Base-by-base conservation (phyloP, 345 rosid species). In the Linum trigynum region DNA sequence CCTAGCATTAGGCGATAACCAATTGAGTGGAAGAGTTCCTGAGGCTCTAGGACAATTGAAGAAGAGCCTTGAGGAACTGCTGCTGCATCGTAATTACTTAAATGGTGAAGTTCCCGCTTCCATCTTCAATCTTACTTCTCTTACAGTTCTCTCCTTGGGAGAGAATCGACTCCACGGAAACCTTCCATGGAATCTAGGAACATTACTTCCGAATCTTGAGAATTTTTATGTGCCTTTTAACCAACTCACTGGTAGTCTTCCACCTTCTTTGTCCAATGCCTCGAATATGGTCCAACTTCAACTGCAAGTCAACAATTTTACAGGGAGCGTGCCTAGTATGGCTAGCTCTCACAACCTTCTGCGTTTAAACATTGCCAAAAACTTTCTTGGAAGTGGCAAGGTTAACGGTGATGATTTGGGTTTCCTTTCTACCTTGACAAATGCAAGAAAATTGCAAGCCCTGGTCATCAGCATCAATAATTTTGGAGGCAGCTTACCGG, bases 181-280 rank as follows among this genome's bases (percentile, higher is more conserved):
- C 23, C 61, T 76, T 9, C 74, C 68, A 0, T 3, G 35, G 1
- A 16, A 72, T 17, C 0, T 72, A 2, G 73, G 66, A 5, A 16
- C 56, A 16, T 41, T 58, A 9, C 57, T 72, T 63, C 73, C 76
- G 3, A 62, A 59, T 51, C 15, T 75, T 12, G 16, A 35, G 6
- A 0, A 0, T 2, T 39, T 67, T 53, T 15, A 39, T 2, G 57
- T 58, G 2, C 39, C 36, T 3, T 10, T 1, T 1, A 75, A 75
- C 15, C 35, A 50, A 2, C 62, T 76, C 32, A 50, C 65, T 8
- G 76, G 80, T 7, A 36, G 23, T 0, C 41, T 76, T n/a, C 75
- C 79, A 3, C 6, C 48, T 16, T 65, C 76, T 1, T 57, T 76
- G 5, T 65, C 71, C 7, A 76, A 77, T 70, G 65, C 70, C 17